Percentiles rank a stretch among this genome's conserved stretches.
Evolutionary conservation across 306 rosid species (phyloP).

Genomic region (Prinsepia uniflora): DNA sequence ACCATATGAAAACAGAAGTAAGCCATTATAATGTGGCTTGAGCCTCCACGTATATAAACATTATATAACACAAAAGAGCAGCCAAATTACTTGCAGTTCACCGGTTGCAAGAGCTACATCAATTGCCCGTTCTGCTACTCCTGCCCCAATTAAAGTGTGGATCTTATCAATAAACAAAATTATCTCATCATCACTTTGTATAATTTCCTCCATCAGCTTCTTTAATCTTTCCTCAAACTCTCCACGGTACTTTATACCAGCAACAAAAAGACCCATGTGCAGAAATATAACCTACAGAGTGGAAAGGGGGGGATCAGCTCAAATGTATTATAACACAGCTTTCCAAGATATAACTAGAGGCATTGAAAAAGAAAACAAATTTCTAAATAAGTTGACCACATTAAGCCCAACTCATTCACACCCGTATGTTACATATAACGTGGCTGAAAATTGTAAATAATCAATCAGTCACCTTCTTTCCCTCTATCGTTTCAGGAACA

Average conservation of each 20-base stretch:
- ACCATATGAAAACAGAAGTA: background rate
- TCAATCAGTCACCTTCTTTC: constrained; percentile 65
- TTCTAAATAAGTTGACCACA: background rate
- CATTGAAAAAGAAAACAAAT: background rate
- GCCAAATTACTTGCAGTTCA: constrained; percentile 72
- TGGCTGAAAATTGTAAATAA: background rate
- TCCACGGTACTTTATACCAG: constrained; percentile 98
- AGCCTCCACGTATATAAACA: no score
- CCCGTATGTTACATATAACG: background rate
- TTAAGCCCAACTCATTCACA: background rate
- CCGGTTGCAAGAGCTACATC: constrained; percentile 98
- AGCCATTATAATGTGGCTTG: background rate
- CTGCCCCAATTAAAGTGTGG: constrained; percentile 94
- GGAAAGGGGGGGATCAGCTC: background rate
- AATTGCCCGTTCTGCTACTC: constrained; percentile 97
- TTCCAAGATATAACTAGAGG: background rate
- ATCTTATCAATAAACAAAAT: constrained; percentile 90
- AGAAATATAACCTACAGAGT: constrained; percentile 73
- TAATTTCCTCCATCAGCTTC: constrained; percentile 95
- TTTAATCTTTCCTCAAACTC: constrained; percentile 95
- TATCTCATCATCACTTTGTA: constrained; percentile 81
- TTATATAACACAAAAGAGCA: no score
- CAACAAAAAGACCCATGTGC: constrained; percentile 97
- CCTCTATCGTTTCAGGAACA: constrained; percentile 97
- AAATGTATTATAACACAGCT: background rate